A percentile compares a stretch with the other conserved stretches of the same genome.
phyloP scores from a whole-genome alignment of 192 early-diverging fungal species.

The Coemansia aciculifera region DNA sequence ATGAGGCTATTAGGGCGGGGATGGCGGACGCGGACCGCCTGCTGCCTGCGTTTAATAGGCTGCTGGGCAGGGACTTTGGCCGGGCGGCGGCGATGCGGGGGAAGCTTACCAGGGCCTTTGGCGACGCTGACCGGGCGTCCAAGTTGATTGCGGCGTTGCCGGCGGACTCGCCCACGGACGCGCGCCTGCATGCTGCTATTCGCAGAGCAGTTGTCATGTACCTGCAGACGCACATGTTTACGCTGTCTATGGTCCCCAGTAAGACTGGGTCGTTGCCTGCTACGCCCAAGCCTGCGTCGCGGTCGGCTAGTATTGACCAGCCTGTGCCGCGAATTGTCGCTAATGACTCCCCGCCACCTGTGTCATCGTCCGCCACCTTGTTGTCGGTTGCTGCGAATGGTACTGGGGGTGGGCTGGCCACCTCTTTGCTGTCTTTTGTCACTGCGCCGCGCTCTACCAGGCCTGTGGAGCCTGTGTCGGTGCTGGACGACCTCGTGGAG shows the following conservation, averaged over 20 bases:
- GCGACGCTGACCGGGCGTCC: conserved; percentile 60
- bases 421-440: conserved; percentile 33
- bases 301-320: background rate
- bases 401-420: conserved; percentile 15
- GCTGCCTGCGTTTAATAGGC: conserved; percentile 35
- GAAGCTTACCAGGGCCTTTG: conserved; percentile 67
- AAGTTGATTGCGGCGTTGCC: conserved; percentile 64
- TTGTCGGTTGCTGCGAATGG: background rate
- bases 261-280: background rate
- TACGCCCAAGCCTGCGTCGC: conserved; percentile 8
- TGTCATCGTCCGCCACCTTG: background rate
- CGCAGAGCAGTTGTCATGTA: conserved; percentile 66
- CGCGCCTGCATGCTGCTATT: conserved; percentile 66
- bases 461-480: background rate
- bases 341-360: background rate
- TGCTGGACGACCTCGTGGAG: conserved; percentile 9
- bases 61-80: conserved; percentile 52
- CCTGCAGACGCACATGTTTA: conserved; percentile 76
- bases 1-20: conserved; percentile 5
- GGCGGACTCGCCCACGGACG: conserved; percentile 46
- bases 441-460: background rate
- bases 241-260: conserved; percentile 67
- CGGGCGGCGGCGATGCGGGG: conserved; percentile 62
- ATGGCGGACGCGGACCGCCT: conserved; percentile 35
- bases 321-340: background rate